These are phyloP conservation scores for Tolypocladium sp. DNA, from an alignment of 2,329 filamentous ascomycete species.

Conservation along the genomic window DNA sequence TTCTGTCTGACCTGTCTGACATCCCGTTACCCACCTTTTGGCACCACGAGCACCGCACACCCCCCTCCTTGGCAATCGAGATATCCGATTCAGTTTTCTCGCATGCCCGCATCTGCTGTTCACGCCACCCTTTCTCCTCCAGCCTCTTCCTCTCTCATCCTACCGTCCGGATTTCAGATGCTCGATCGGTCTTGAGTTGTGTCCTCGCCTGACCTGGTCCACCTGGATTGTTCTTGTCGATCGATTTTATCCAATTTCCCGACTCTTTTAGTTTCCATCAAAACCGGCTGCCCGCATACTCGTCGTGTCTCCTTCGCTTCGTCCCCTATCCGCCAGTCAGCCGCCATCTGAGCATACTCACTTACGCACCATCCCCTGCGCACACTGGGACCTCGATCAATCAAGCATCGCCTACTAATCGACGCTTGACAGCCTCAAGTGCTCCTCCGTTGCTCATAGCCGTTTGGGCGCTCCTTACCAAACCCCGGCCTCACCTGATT, in stretches of 20 bases:
- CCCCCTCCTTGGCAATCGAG: slow-evolving; percentile 4
- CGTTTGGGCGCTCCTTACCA: background rate
- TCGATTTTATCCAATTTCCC: background rate
- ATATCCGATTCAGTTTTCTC: slow-evolving; percentile 3
- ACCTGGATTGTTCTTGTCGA: background rate
- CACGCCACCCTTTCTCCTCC: background rate
- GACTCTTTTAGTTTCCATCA: background rate
- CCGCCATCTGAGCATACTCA: background rate
- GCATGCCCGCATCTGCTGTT: background rate
- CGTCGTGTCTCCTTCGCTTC: background rate
- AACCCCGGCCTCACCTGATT: background rate
- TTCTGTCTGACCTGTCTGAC: background rate
- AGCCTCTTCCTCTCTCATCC: background rate
- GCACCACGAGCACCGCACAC: background rate
- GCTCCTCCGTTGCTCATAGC: background rate
- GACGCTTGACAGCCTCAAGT: background rate
- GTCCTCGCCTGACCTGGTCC: background rate
- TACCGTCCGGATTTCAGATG: background rate
- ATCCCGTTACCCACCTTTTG: background rate
- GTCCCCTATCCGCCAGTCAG: background rate
- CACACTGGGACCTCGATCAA: background rate
- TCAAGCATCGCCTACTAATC: background rate
- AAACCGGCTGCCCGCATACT: background rate
- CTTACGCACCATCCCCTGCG: background rate
- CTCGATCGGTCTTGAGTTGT: background rate